Base-by-base conservation (phyloP, 2,329 filamentous ascomycete species). In the Metarhizium brunneum region DNA sequence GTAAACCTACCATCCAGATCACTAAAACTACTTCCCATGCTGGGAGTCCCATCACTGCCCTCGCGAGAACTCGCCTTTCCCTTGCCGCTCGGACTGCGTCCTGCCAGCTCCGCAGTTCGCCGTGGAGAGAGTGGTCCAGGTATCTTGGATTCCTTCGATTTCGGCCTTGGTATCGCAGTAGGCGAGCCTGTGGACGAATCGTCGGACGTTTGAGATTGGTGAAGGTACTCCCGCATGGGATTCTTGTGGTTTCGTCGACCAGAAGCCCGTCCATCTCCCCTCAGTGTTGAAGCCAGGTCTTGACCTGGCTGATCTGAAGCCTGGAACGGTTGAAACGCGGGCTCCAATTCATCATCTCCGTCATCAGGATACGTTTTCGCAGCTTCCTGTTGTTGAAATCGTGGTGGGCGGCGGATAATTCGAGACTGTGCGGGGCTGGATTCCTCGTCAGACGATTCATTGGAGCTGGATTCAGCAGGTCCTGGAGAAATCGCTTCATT, bases 21-120 rank as follows among this genome's bases (percentile, higher is more conserved):
- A 69, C 88, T 92, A 64, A 90, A 94, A 63, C 88, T 92, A 68
- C 88, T 92, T 1, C 88, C 87, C 84, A 91, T 90, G 63, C 87
- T 90, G 1, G 86, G 87, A 14, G 85, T 86, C 14, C 86, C 86
- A 59, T 90, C 86, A 64, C 86, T 90, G 13, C 82, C 82, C 59
- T 87, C 84, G 13, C 78, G 76, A 1, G 79, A 80, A 49, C 74
- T 69, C 0, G 73, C 76, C 62, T 78, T 77, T 32, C 71, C 74
- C 57, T 78, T 79, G 8, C 70, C 71, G 8, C 72, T 69, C 2
- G 82, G 79, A 62, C 79, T 83, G 48, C 80, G 72, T 30, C 77
- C 77, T 2, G 79, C 74, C 51, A 85, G 64, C 63, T 87, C 85
- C 6, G 79, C 75, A 14, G 79, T 79, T 29, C 84, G 78, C 25